Evolutionary conservation across 2,329 filamentous ascomycete species (phyloP).

Genomic region (Uncinocarpus reesii): DNA sequence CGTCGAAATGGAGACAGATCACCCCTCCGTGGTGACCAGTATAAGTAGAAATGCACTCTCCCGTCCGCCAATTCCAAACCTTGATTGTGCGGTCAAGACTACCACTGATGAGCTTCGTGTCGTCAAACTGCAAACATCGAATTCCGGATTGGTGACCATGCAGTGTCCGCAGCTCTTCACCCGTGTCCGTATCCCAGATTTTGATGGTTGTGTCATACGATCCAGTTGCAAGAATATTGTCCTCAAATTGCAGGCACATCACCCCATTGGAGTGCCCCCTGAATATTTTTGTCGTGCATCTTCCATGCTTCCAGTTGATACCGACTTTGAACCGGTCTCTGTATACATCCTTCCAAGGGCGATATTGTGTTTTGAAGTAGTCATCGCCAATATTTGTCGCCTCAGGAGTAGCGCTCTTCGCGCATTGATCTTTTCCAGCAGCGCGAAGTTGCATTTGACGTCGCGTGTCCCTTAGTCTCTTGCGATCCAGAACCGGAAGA

Average conservation of each 20-base stretch:
- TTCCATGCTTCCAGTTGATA: constrained; percentile 93
- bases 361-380: constrained; percentile 42
- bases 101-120: constrained; percentile 80
- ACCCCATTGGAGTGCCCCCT: constrained; percentile 81
- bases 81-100: constrained; percentile 79
- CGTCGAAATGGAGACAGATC: constrained; percentile 78
- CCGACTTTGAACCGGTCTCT: constrained; percentile 91
- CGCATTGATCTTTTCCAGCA: constrained; percentile 9
- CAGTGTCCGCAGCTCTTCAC: constrained; percentile 74
- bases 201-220: constrained; percentile 94
- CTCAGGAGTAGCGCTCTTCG: constrained; percentile 1
- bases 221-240: constrained; percentile 82
- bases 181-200: constrained; percentile 88
- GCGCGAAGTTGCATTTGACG: constrained; percentile 63
- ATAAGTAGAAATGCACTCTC: constrained; percentile 72
- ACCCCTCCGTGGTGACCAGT: constrained; percentile 71
- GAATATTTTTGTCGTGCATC: constrained; percentile 74
- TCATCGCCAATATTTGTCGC: constrained; percentile 23
- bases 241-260: constrained; percentile 70
- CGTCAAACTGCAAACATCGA: constrained; percentile 83
- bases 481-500: constrained; percentile 76
- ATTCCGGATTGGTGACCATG: constrained; percentile 73
- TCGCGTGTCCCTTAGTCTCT: constrained; percentile 76
- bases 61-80: constrained; percentile 95
- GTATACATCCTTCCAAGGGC: constrained; percentile 96